phyloP scores from a whole-genome alignment of 768 basidiomycete species.

The Trametes punicea region DNA sequence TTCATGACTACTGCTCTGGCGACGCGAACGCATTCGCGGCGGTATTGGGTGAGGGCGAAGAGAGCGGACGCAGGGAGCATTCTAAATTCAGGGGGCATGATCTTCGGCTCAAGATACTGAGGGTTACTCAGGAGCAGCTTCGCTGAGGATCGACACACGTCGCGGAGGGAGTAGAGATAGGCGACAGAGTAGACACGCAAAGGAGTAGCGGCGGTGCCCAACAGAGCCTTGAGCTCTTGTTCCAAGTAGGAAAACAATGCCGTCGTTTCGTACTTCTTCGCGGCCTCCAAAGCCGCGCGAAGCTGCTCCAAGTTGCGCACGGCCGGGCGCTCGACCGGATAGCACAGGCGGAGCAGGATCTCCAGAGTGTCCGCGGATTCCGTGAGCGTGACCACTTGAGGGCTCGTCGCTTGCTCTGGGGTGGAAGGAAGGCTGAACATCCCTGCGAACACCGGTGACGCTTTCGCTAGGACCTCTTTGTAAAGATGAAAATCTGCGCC shows the following conservation, averaged over 20 bases:
- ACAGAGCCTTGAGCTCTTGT: background rate
- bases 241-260: background rate
- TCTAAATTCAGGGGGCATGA: background rate
- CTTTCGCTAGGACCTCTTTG: constrained; percentile 7
- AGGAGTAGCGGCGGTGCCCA: background rate
- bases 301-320: constrained; percentile 3
- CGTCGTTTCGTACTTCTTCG: constrained; percentile 24
- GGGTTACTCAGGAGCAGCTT: background rate
- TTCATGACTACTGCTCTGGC: background rate
- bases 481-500: constrained; percentile 2
- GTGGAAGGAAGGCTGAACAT: constrained; percentile 8
- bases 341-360: constrained; percentile 13
- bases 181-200: background rate
- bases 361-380: constrained; percentile 16
- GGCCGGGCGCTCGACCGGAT: constrained; percentile 14
- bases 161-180: background rate
- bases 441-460: constrained; percentile 3
- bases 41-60: constrained; percentile 5
- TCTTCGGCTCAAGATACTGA: background rate
- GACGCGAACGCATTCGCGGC: background rate
- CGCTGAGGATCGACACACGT: background rate
- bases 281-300: constrained; percentile 18
- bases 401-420: background rate
- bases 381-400: constrained; percentile 8
- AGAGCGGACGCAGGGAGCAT: background rate